Evolutionary conservation across 179 eudicot species (phyloP).

Genomic region (Silene coronaria): DNA sequence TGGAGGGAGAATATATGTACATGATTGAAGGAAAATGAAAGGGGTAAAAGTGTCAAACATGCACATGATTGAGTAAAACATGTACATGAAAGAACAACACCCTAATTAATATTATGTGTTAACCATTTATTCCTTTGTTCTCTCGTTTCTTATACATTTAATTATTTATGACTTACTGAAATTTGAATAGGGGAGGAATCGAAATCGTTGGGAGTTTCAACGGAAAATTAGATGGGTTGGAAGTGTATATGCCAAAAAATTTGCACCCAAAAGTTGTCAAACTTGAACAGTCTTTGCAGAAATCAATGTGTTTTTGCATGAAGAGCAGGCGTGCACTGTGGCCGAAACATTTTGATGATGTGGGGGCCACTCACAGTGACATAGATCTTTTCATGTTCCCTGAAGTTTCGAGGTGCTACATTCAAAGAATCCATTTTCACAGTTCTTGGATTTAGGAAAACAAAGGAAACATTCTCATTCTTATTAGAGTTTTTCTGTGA

Average conservation of each 20-base stretch:
- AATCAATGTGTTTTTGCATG: constrained; percentile 11
- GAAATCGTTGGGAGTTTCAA: constrained; percentile 4
- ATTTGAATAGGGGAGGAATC: constrained; percentile 14
- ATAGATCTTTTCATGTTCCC: constrained; percentile 20
- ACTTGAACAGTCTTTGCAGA: neutral
- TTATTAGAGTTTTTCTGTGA: neutral
- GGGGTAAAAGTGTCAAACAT: too few relatives aligned
- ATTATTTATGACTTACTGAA: constrained; percentile 3
- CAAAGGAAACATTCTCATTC: neutral
- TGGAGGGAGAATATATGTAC: too few relatives aligned
- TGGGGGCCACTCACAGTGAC: constrained; percentile 10
- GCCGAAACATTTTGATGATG: constrained; percentile 22
- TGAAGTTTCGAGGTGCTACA: constrained; percentile 9
- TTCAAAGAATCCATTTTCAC: neutral
- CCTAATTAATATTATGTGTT: neutral
- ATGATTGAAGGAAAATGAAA: too few relatives aligned
- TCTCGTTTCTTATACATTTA: neutral
- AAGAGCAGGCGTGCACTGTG: constrained; percentile 4
- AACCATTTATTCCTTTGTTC: neutral
- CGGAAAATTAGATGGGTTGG: constrained; percentile 10
- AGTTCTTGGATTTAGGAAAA: neutral
- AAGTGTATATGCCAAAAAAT: constrained; percentile 16
- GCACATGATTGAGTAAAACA: too few relatives aligned
- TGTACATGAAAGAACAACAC: too few relatives aligned
- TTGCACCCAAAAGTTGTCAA: constrained; percentile 11